Percentiles rank a stretch among this genome's conserved stretches.
phyloP scores from a whole-genome alignment of 495 filamentous ascomycete genomes.

The Penicillium daleae region DNA sequence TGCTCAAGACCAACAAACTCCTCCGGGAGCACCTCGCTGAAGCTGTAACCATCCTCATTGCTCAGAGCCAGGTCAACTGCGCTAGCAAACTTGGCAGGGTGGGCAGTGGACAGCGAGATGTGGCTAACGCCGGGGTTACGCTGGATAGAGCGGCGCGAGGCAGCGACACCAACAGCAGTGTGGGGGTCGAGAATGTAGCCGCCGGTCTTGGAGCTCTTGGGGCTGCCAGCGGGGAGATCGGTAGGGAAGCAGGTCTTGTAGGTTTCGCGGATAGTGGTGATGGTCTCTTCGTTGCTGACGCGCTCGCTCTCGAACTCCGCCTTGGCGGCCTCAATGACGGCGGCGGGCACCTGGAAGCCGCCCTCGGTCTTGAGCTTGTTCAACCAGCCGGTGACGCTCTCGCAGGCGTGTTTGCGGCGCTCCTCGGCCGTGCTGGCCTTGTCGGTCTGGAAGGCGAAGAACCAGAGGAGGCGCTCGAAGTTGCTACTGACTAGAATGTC shows the following conservation, averaged over 20 bases:
- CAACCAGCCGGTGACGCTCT: conserved; percentile 74
- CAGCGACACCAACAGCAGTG: conserved; percentile 81
- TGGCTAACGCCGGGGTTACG: conserved; percentile 57
- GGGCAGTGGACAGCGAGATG: conserved; percentile 86
- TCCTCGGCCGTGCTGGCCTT: conserved; percentile 32
- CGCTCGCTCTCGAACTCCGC: conserved; percentile 79
- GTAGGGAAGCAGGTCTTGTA: conserved; percentile 55
- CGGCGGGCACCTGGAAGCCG: conserved; percentile 74
- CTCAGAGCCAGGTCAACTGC: conserved; percentile 78
- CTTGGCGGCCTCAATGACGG: conserved; percentile 66
- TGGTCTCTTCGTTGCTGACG: conserved; percentile 76
- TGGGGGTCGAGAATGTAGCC: conserved; percentile 90
- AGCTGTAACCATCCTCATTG: conserved; percentile 67
- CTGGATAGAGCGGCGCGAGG: conserved; percentile 65
- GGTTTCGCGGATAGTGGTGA: conserved; percentile 68
- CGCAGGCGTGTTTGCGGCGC: conserved; percentile 43
- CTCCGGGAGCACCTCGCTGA: conserved; percentile 73
- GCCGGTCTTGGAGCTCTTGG: conserved; percentile 39
- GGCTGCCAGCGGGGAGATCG: conserved; percentile 33
- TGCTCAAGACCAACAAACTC: conserved; percentile 76
- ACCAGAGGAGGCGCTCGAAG: conserved; percentile 97
- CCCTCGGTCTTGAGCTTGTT: conserved; percentile 73
- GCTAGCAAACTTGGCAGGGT: conserved; percentile 88
- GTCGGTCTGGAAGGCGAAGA: conserved; percentile 70
- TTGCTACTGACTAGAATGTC: conserved; percentile 94